Conservation (phyloP, 805 yeast species). For the Lipomyces yamadae region DNA sequence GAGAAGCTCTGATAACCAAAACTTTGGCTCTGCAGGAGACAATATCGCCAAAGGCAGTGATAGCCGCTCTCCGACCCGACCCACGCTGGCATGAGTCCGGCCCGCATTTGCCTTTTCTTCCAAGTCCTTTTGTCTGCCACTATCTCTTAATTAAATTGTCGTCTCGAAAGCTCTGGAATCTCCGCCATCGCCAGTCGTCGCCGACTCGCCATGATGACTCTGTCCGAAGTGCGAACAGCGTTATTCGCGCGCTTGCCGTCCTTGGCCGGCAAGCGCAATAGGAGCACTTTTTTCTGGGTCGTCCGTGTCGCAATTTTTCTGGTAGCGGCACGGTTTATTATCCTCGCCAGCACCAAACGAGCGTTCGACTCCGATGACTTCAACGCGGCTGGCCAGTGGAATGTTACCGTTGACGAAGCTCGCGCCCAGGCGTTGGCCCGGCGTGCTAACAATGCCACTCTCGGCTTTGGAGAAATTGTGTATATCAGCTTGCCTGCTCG, state of each 20-base stretch:
- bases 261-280: background rate
- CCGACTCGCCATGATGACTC: background rate
- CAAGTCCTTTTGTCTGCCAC: too few relatives aligned
- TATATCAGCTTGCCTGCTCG: slow-evolving; percentile 28
- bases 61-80: too few relatives aligned
- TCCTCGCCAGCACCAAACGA: background rate
- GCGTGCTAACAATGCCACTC: slow-evolving; percentile 21
- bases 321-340: background rate
- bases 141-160: too few relatives aligned
- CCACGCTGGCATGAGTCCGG: too few relatives aligned
- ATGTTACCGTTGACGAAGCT: background rate
- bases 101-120: too few relatives aligned
- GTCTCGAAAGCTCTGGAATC: too few relatives aligned
- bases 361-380: background rate
- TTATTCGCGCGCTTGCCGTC: background rate
- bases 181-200: background rate
- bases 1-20: too few relatives aligned
- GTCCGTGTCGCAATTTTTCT: background rate
- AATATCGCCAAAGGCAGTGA: too few relatives aligned
- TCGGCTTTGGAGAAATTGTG: slow-evolving; percentile 30
- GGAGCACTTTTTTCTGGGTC: background rate
- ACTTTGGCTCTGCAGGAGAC: too few relatives aligned
- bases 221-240: background rate
- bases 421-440: background rate
- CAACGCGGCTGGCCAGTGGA: background rate